Evolutionary conservation across 2,329 filamentous ascomycete species (phyloP), one percentile per base, ranked within the genome.

Genomic region (Thelonectria rubi): DNA sequence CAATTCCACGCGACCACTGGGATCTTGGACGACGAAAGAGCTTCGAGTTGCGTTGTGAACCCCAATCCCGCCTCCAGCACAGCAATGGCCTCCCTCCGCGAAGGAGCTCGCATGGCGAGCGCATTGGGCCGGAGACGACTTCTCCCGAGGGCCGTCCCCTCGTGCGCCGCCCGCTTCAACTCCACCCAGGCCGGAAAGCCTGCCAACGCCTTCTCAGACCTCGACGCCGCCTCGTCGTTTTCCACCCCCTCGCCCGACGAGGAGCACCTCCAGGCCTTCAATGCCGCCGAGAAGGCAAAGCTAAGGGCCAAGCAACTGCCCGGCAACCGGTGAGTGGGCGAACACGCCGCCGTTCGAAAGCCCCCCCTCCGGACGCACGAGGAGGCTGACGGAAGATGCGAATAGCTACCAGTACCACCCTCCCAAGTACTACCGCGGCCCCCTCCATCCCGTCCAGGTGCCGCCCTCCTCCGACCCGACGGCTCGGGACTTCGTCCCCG

Each of bases 381-480:
- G 32, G 55, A 42, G 14, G 53, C 52, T 68, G 56, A 69, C 34
- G 48, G 11, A 77, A 78, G 21, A 21, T 43, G 40, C 15, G 10
- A n/a, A 57, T 64, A 97, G 94, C 84, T 99, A 98, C 81, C 92
- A 97, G 79, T 98, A 91, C 79, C 93, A 94, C 67, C 90, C 94
- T 52, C 95, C 95, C 65, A 95, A 94, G 81, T 99, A 94, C 85
- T 89, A 97, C 78, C 92, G 94, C 73, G 95, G 95, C 58, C 94
- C 94, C 66, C 84, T 98, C 21, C 94, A 98, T 76, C 95, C 95
- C 52, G 88, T 97, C 73, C 93, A 97, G 80, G 91, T 93, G 61
- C 94, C 93, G n/a, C 85, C 88, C 40, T 86, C 89, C 53, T 95
- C 94, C 65, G 92, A 97, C 72, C 94, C 94, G 1, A 86, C 90